Evolutionary conservation across 2,329 filamentous ascomycete genomes (phyloP), one percentile per base, ranked within the genome.

Genomic region (Epichloe bromicola): DNA sequence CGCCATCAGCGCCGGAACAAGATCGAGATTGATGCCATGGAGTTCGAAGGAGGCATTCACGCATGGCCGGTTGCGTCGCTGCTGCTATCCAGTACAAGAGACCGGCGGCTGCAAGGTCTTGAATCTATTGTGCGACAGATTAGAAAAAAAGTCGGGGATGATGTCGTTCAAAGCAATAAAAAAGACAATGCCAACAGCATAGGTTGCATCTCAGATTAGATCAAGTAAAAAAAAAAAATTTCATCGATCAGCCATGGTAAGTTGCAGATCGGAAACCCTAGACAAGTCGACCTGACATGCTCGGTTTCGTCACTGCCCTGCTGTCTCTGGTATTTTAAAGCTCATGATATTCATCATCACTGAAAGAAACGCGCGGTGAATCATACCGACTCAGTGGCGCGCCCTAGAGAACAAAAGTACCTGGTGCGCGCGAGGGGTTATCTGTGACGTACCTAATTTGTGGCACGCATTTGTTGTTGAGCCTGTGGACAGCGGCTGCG

Each of bases 41-140:
- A 80, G 60, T 80, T 86, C 57, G 67, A 73, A 30, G 83, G 79
- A 14, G 82, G 80, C 3, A 82, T 93, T 52, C 88, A 94, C 65
- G 87, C 83, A 11, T 94, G 88, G 88, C 86, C 87, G 0, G 83
- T 94, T 19, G 85, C 83, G 10, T 73, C 73, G 45, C 59, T 80
- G n/a, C 79, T 80, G 59, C 63, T 82, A 30, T 73, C 75, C 43
- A 69, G 66, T 45, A 70, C 70, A 26, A 61, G 63, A n/a, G 67
- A 72, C 36, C 67, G 73, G 59, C 73, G 80, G 51, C 62, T 77
- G 50, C 71, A 72, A 54, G 79, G 80, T 3, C 61, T 84, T 55
- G 67, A 66, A 56, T 61, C 67, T 59, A 63, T 69, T 53, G 63
- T 66, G 39, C 60, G 58, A 30, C 65, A 69, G 46, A 65, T 71